Evolutionary conservation across 2,329 filamentous ascomycete species (phyloP), one percentile per base, ranked within the genome.

Genomic region (Hypoxylon rubiginosum): DNA sequence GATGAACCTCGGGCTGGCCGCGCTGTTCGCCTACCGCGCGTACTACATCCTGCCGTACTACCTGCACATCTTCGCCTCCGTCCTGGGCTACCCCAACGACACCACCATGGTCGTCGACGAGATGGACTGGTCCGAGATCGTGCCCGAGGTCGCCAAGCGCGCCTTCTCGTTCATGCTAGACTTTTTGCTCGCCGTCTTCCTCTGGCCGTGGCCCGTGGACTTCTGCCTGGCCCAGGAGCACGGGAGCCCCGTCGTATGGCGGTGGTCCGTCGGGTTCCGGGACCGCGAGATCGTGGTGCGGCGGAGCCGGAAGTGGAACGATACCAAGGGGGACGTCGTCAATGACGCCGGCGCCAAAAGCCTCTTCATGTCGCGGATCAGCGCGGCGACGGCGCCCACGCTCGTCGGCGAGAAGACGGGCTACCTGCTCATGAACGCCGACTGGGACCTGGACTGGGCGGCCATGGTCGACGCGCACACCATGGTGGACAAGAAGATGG

Each of bases 391-490:
- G 3, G 85, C 90, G 15, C 86, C 89, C 21, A 80, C 88, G 73
- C 84, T 90, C 56, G 82, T 95, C 73, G 83, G 86, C 71, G 85
- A 89, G 72, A 97, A 97, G 85, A 97, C 94, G 30, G 94, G 93
- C 19, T 97, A 97, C 76, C 80, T 97, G 68, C 90, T 96, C 71
- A 92, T 97, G 84, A 92, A 94, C 76, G 87, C 86, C 67, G 87
- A 93, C 67, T 98, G 93, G 91, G 92, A 97, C 78, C 82, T 97
- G 65, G 94, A 97, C 77, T 97, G 94, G 86, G 84, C 85, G 50
- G 85, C 86, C 19, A 97, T 97, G 92, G 82, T 93, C 11, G 81
- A 85, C 67, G 93, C 92, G 3, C 91, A 93, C 49, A 81, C 81
- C 34, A 79, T 97, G 70, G 86, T 94, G 1, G 90, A 93, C 69